Base-by-base conservation (phyloP, 2,329 filamentous ascomycete genomes). In the Beauveria rudraprayagi region DNA sequence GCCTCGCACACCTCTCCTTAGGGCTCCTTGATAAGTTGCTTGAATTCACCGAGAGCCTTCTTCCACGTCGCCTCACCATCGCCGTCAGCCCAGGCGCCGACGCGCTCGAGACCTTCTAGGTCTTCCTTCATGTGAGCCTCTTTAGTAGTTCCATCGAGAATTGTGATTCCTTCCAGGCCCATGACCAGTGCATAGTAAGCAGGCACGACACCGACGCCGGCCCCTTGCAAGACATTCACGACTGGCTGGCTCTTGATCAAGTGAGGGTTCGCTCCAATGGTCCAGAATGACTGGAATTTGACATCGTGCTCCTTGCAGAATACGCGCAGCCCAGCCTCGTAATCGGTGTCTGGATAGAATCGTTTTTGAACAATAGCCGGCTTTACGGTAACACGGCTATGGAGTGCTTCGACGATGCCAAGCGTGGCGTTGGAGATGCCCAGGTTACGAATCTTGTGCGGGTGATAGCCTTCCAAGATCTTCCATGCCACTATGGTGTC, bases 351-450 rank as follows among this genome's bases (percentile, higher is more conserved):
- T 1, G 75, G 72, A 68, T 87, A 83, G 73, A 94, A 91, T 1
- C 88, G 82, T 68, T 94, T 93, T 74, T 94, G 90, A 5, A 92
- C 86, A 1, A 92, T 80, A 1, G 81, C 77, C 1, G 78, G 78
- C 63, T 74, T 75, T 47, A 77, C 63, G 0, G 67, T 73, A 3
- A 77, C 75, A 19, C 74, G 67, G 1, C 76, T 68, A 62, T 79
- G 77, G 1, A 92, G 73, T 5, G 74, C 72, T 57, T 80, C 70
- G 0, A 94, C 77, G 1, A 83, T 72, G 0, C 77, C 70, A 2
- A 88, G 73, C n/a, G 78, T 76, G n/a, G 83, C 82, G 71, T 94
- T 94, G 59, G 88, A 91, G 60, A 94, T 87, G 46, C 91, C 91
- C 8, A 94, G 77, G 34, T 83, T 78, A 46, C 84, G 84, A 64